Evolutionary conservation across 225 moss, liverwort and hornwort genomes (phyloP).

Genomic region (Thuidium tamariscinum): DNA sequence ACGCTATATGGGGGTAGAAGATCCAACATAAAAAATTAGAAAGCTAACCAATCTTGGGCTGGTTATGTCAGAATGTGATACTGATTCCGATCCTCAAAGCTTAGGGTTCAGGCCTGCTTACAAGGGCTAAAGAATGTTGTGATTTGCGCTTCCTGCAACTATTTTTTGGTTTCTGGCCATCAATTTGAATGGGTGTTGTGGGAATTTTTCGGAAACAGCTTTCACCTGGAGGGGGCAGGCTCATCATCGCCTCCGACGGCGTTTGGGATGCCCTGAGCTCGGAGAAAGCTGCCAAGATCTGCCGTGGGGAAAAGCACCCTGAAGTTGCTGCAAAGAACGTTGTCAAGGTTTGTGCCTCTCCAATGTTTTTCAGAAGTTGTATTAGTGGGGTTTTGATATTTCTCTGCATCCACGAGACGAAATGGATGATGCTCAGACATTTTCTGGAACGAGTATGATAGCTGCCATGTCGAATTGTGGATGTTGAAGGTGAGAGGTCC

Average conservation of each 20-base stretch:
- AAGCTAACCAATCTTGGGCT: not conserved
- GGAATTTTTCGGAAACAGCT: slow-evolving; percentile 10
- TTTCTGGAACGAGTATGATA: not conserved
- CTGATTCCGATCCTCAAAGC: not conserved
- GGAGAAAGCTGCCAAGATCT: slow-evolving; percentile 60
- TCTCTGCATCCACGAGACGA: not conserved
- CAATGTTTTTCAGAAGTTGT: not conserved
- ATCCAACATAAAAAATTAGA: not conserved
- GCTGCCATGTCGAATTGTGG: not conserved
- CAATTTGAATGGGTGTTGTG: not conserved
- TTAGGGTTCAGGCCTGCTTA: not conserved
- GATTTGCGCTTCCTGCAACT: not conserved
- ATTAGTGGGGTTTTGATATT: not conserved
- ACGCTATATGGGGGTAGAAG: not conserved
- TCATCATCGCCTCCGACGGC: slow-evolving; percentile 76
- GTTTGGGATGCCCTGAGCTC: slow-evolving; percentile 83
- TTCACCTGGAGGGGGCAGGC: slow-evolving; percentile 57
- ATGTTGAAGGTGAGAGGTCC: not conserved
- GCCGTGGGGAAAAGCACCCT: slow-evolving; percentile 45
- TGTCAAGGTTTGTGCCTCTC: slow-evolving; percentile 44
- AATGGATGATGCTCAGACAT: not conserved
- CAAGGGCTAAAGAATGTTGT: not conserved
- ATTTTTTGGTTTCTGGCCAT: not conserved
- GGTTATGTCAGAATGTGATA: not conserved
- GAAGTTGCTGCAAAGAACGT: slow-evolving; percentile 61